phyloP scores from a whole-genome alignment of 1,284 basidiomycete genomes.

The Xerocomus nothofagi region DNA sequence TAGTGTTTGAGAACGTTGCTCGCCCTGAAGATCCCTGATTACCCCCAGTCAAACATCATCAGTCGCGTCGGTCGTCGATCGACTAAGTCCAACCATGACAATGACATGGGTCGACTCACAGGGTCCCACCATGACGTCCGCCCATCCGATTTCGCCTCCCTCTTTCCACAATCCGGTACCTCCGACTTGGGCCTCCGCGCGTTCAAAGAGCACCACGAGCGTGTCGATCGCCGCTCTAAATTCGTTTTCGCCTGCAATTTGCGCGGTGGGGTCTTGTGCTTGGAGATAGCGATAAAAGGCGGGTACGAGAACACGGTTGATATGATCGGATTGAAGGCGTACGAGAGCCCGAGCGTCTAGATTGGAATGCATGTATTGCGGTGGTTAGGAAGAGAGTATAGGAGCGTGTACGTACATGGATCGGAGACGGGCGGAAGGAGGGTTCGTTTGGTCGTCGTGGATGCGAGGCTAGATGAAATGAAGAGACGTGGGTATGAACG shows the following conservation, averaged over 20 bases:
- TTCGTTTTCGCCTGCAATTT: conserved; percentile 57
- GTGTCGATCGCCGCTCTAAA: conserved; percentile 55
- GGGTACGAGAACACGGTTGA: conserved; percentile 66
- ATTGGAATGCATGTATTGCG: background rate
- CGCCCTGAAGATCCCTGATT: conserved; percentile 64
- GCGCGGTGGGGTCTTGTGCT: conserved; percentile 62
- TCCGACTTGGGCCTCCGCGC: conserved; percentile 49
- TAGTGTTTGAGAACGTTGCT: conserved; percentile 69
- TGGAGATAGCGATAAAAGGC: conserved; percentile 80
- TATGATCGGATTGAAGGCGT: conserved; percentile 68
- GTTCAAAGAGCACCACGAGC: conserved; percentile 59
- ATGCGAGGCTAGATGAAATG: conserved; percentile 43
- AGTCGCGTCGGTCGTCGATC: background rate
- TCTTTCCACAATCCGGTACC: conserved; percentile 58
- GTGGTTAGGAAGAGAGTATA: background rate
- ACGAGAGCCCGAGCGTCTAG: conserved; percentile 62
- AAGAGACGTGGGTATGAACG: background rate
- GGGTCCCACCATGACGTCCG: conserved; percentile 74
- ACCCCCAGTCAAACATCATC: background rate
- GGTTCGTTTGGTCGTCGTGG: conserved; percentile 43
- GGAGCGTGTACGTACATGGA: conserved; percentile 48
- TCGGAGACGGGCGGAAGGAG: conserved; percentile 59
- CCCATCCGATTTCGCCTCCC: conserved; percentile 56
- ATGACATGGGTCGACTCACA: conserved; percentile 45
- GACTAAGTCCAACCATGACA: background rate